A percentile compares a stretch with the other conserved stretches of the same genome.
Evolutionary conservation across 2,329 filamentous ascomycete genomes (phyloP).

Genomic region (Pseudocercospora ulei): DNA sequence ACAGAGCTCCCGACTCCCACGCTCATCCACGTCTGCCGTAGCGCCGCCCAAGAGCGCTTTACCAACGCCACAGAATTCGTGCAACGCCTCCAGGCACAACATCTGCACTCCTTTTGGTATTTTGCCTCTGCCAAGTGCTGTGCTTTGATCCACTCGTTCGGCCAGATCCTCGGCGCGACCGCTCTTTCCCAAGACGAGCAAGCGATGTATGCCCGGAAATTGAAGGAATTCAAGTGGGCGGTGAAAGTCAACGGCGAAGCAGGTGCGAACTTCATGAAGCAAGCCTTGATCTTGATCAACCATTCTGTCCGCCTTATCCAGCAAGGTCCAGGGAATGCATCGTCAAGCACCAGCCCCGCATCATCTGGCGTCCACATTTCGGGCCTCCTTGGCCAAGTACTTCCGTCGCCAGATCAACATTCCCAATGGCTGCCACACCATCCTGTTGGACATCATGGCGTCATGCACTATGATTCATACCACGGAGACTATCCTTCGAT

Average conservation of each 20-base stretch:
- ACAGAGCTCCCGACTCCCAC: conserved; percentile 25
- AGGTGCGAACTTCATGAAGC: conserved; percentile 39
- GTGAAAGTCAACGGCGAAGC: conserved; percentile 38
- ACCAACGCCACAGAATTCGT: conserved; percentile 41
- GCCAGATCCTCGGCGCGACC: conserved; percentile 36
- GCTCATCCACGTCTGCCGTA: conserved; percentile 36
- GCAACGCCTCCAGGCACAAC: conserved; percentile 39
- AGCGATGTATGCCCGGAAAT: conserved; percentile 32
- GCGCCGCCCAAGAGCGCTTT: conserved; percentile 39
- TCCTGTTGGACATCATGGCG: conserved; percentile 11
- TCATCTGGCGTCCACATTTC: conserved; percentile 10
- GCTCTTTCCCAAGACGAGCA: conserved; percentile 32
- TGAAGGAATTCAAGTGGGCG: conserved; percentile 39
- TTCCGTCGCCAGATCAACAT: conserved; percentile 14
- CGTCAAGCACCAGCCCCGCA: conserved; percentile 18
- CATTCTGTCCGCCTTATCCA: conserved; percentile 16
- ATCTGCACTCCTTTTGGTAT: conserved; percentile 43
- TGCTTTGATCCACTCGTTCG: conserved; percentile 38
- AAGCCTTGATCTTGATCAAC: conserved; percentile 29
- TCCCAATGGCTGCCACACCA: conserved; percentile 18
- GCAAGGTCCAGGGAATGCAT: conserved; percentile 11
- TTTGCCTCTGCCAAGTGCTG: conserved; percentile 40
- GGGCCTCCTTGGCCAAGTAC: conserved; percentile 10
- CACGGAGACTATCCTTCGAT: conserved; percentile 15
- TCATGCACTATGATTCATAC: conserved; percentile 11